phyloP scores from a whole-genome alignment of 1,284 basidiomycete genomes.

The Melampsora americana region DNA sequence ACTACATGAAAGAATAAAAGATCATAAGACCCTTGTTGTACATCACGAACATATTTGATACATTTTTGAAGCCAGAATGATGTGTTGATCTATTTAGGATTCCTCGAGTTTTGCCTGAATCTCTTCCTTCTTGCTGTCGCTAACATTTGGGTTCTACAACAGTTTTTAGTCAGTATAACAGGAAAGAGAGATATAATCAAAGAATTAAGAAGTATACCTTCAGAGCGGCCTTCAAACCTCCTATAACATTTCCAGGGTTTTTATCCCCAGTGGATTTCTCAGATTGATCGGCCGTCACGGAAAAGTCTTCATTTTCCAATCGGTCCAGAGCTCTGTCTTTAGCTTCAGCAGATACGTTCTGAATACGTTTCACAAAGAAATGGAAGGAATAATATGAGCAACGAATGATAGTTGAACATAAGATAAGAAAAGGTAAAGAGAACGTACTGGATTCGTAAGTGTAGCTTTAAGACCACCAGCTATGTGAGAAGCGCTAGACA shows the following conservation, averaged over 20 bases:
- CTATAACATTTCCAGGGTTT: conserved; percentile 21
- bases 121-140: conserved; percentile 39
- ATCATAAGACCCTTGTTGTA: too few relatives aligned
- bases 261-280: background rate
- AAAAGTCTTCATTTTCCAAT: conserved; percentile 34
- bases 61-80: too few relatives aligned
- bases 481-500: conserved; percentile 29
- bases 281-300: background rate
- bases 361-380: background rate
- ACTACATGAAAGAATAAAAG: too few relatives aligned
- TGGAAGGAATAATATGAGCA: background rate
- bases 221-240: conserved; percentile 30
- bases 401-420: too few relatives aligned
- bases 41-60: too few relatives aligned
- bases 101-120: conserved; percentile 24
- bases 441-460: conserved; percentile 27
- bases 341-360: conserved; percentile 38
- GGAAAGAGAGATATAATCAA: background rate
- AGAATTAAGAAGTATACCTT: conserved; percentile 5
- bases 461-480: conserved; percentile 41
- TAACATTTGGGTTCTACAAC: conserved; percentile 31
- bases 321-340: conserved; percentile 26
- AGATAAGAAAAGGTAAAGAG: background rate
- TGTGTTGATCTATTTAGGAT: background rate
- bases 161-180: background rate